A percentile compares a stretch with the other conserved stretches of the same genome.
Evolutionary conservation across 148 eudicot genomes (phyloP).

Genomic region (Euryodendron excelsum): DNA sequence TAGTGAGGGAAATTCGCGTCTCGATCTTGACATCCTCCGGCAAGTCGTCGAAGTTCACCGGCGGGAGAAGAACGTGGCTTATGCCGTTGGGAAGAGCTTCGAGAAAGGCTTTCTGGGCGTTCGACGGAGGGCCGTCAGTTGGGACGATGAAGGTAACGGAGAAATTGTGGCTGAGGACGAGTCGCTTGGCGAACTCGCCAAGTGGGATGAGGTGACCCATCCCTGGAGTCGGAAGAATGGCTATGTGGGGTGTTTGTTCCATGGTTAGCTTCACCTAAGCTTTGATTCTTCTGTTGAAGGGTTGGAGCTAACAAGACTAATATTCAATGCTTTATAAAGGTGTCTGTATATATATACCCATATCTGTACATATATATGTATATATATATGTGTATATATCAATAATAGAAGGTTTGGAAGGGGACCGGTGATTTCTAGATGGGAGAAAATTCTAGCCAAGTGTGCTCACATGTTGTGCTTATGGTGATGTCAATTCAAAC

Average conservation of each 20-base stretch:
- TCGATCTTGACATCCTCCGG: conserved; percentile 18
- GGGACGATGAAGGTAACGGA: conserved; percentile 41
- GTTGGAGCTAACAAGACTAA: no score
- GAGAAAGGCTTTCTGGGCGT: conserved; percentile 30
- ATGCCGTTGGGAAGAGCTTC: conserved; percentile 30
- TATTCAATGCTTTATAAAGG: no score
- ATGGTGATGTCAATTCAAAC: no score
- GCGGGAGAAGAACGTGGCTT: conserved; percentile 34
- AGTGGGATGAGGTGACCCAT: conserved; percentile 75
- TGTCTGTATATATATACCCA: no score
- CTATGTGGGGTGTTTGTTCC: conserved; percentile 30
- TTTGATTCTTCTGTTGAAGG: no score
- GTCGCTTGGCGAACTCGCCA: conserved; percentile 47
- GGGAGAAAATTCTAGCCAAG: no score
- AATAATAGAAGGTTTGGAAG: no score
- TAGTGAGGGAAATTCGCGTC: conserved; percentile 27
- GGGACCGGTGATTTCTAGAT: not conserved
- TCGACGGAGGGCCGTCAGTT: conserved; percentile 21
- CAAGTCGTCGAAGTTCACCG: conserved; percentile 25
- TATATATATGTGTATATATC: no score
- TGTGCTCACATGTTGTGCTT: no score
- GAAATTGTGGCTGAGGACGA: conserved; percentile 35
- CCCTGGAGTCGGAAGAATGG: conserved; percentile 49
- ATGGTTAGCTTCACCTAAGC: not conserved
- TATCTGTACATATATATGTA: no score